Evolutionary conservation across 768 basidiomycete genomes (phyloP), one percentile per base, ranked within the genome.

Genomic region (Kwoniella mangroviensis): DNA sequence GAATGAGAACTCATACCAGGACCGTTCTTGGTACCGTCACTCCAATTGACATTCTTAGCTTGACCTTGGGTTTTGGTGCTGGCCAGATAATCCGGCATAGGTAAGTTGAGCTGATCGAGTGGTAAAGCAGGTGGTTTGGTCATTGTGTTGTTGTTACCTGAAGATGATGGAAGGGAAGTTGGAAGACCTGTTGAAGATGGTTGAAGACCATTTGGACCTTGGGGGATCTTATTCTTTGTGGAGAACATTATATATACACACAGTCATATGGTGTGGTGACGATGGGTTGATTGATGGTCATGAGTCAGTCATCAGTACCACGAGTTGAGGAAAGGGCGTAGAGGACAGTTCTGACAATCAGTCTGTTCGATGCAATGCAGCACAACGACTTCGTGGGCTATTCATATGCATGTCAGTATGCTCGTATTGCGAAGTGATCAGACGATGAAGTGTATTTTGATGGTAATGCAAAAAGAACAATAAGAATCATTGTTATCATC

Each of bases 101-200:
- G 63, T 34, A 65, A 21, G 10, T 42, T 56, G 21, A 65, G 49
- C 24, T 65, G 63, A 43, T 65, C 63, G n/a, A 41, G 51, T 19
- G 63, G 63, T 65, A 65, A 43, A 15, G 45, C 63, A 21, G 63
- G 63, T 42, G 63, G 52, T 45, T 12, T n/a, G 21, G 28, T 24
- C 17, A 24, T 51, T 26, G 52, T 24, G 13, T 34, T 34, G 34
- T 34, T 3, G 9, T 7, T 7, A 34, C 34, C 34, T 52, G 63
- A 34, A 13, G 51, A 64, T 34, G 26, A 4, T 24, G 61, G 21
- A 3, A 43, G 41, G 9, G 63, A 51, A 21, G 28, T 65, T n/a
- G 63, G 63, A 19, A 65, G 26, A 41, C 63, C 63, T 7, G 52
- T 55, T 9, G 63, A 55, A n/a, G 63, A 65, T 4, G 53, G 52